Percentiles rank a stretch among this genome's conserved stretches.
Conservation (phyloP, 345 rosid genomes). For the Psidium guajava region DNA sequence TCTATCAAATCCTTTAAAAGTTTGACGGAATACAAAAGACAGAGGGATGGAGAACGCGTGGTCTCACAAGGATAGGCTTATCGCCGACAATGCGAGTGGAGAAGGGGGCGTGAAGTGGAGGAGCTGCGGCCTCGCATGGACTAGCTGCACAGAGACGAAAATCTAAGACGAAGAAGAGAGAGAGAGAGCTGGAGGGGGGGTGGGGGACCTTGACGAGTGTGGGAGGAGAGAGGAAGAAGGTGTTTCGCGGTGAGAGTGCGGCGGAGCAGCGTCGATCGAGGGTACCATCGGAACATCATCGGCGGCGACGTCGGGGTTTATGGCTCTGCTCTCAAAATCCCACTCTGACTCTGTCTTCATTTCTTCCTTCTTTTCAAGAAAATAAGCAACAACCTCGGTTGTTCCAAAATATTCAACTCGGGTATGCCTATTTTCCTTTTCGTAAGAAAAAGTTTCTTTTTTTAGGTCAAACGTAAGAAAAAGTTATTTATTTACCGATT, state of each 20-base stretch:
- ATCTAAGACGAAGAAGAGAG: background rate
- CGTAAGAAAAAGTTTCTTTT: background rate
- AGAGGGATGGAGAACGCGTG: background rate
- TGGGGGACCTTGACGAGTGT: background rate
- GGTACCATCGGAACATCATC: background rate
- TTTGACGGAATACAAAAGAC: background rate
- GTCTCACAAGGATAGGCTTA: slow-evolving; percentile 61
- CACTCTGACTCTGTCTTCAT: background rate
- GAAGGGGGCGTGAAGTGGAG: slow-evolving; percentile 31
- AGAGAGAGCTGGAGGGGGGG: background rate
- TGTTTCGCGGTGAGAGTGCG: background rate
- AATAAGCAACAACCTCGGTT: background rate
- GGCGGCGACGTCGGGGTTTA: background rate
- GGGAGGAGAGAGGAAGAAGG: background rate
- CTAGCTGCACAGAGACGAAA: slow-evolving; percentile 15
- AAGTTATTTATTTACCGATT: background rate
- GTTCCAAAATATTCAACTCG: background rate
- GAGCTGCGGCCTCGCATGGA: slow-evolving; percentile 13
- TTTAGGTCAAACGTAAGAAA: background rate
- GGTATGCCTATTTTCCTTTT: background rate
- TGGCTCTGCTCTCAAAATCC: background rate
- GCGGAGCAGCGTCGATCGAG: background rate
- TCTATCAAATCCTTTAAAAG: background rate
- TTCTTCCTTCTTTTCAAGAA: background rate
- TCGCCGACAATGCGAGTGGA: slow-evolving; percentile 56